Evolutionary conservation across 768 basidiomycete species (phyloP).

Genomic region (Astraeus odoratus): DNA sequence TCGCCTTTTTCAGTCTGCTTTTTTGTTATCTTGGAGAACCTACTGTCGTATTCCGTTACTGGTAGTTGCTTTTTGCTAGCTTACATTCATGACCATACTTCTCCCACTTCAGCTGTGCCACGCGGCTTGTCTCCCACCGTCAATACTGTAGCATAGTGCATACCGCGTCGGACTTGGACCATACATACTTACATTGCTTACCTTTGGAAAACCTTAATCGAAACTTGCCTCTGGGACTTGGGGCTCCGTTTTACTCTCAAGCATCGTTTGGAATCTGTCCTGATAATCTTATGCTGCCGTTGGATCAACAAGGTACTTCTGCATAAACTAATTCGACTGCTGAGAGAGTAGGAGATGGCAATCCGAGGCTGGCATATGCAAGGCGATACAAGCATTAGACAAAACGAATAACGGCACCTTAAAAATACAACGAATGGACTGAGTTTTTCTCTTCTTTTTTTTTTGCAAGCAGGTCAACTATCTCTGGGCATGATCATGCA

Average conservation of each 20-base stretch:
- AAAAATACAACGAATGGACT: background rate
- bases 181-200: background rate
- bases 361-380: background rate
- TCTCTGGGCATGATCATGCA: background rate
- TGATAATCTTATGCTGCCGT: no score
- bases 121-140: background rate
- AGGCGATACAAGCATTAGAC: background rate
- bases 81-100: background rate
- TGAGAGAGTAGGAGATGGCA: background rate
- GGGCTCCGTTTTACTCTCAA: no score
- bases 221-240: no score
- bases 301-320: no score
- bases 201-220: no score
- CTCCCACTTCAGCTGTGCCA: background rate
- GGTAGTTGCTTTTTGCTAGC: slow-evolving; percentile 1
- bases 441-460: background rate
- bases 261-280: no score
- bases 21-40: slow-evolving; percentile 9
- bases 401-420: background rate
- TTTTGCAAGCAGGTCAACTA: background rate
- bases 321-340: background rate
- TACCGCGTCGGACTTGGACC: background rate
- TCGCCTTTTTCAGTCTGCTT: slow-evolving; percentile 1
- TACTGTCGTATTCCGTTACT: slow-evolving; percentile 8
- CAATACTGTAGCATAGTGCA: background rate